These are phyloP conservation scores for Citrullus mucosospermus DNA, from an alignment of 306 rosid genomes.

Conservation along the genomic window DNA sequence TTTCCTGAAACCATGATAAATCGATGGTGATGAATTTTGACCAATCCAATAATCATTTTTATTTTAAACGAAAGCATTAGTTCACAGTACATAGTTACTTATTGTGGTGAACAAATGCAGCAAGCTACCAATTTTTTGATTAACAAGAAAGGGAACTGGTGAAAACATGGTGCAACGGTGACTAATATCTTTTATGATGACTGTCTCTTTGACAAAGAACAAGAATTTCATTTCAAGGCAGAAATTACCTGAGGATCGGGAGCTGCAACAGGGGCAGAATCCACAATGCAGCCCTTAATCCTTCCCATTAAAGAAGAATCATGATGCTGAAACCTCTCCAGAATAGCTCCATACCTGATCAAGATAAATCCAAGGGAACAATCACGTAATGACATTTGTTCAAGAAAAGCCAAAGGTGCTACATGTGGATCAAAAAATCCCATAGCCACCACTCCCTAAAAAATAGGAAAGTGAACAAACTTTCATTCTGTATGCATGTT, in stretches of 20 bases:
- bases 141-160: background rate
- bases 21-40: background rate
- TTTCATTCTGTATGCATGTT: background rate
- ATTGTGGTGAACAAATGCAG: background rate
- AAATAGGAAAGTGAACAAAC: background rate
- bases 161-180: background rate
- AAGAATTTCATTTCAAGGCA: background rate
- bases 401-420: background rate
- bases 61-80: background rate
- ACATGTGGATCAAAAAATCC: background rate
- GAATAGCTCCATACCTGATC: constrained; percentile 71
- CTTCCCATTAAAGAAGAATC: constrained; percentile 43
- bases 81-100: background rate
- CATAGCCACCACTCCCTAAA: background rate
- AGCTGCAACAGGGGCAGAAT: constrained; percentile 93
- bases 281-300: constrained; percentile 88
- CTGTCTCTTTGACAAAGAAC: background rate
- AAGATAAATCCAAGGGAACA: constrained; percentile 8
- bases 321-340: constrained; percentile 59
- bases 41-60: background rate
- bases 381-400: constrained; percentile 4
- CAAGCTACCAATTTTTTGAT: background rate
- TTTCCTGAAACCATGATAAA: background rate
- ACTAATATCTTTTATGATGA: background rate
- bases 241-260: constrained; percentile 72